These are phyloP conservation scores for Clathrospora elynae DNA, from an alignment of 2,329 filamentous ascomycete genomes.

Conservation along the genomic window DNA sequence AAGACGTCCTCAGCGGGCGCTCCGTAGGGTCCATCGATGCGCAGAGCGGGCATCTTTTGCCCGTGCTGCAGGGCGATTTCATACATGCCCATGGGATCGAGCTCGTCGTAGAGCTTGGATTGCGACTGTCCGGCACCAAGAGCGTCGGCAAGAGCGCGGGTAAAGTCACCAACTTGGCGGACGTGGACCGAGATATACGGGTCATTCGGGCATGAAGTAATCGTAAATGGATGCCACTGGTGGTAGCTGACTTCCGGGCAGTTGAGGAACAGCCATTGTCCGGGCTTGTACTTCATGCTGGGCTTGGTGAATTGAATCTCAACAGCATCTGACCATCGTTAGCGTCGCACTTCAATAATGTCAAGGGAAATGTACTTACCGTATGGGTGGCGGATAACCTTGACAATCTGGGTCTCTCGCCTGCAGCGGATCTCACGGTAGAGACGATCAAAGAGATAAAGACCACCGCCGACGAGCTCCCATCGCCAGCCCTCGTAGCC, in stretches of 20 bases:
- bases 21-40: slow-evolving; percentile 94
- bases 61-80: slow-evolving; percentile 94
- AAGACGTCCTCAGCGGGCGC: slow-evolving; percentile 98
- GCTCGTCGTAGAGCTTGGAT: slow-evolving; percentile 83
- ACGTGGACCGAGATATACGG: slow-evolving; percentile 94
- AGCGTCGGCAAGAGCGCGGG: slow-evolving; percentile 87
- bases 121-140: slow-evolving; percentile 90
- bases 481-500: slow-evolving; percentile 97
- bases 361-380: slow-evolving; percentile 58
- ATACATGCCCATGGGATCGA: slow-evolving; percentile 96
- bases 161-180: slow-evolving; percentile 96
- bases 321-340: slow-evolving; percentile 71
- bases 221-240: slow-evolving; percentile 99
- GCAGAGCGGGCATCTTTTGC: slow-evolving; percentile 85
- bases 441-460: slow-evolving; percentile 86
- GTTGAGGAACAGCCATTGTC: slow-evolving; percentile 97
- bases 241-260: slow-evolving; percentile 84
- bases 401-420: slow-evolving; percentile 84
- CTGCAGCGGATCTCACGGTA: slow-evolving; percentile 88
- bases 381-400: slow-evolving; percentile 94
- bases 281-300: slow-evolving; percentile 96
- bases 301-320: slow-evolving; percentile 98
- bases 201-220: slow-evolving; percentile 96
- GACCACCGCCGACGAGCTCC: slow-evolving; percentile 83
- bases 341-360: slow-evolving; percentile 19